phyloP scores from a whole-genome alignment of 768 basidiomycete genomes.

The Mycena vitilis region DNA sequence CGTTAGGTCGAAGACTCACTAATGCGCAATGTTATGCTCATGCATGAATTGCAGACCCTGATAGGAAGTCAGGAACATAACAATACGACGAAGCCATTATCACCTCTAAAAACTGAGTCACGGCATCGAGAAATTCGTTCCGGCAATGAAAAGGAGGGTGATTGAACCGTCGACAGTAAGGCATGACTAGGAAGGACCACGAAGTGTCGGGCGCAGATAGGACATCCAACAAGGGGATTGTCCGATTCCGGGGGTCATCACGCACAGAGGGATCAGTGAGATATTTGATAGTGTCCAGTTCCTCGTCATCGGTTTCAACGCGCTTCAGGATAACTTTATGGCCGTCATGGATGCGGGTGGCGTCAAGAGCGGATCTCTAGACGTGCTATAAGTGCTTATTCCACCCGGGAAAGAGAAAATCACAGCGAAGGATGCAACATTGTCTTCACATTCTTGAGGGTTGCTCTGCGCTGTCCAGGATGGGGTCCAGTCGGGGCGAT shows the following conservation, averaged over 20 bases:
- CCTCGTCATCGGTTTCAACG: background rate
- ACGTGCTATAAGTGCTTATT: too few species aligned
- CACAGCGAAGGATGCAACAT: background rate
- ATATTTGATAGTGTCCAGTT: background rate
- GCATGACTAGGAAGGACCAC: conserved; percentile 25
- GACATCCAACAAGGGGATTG: conserved; percentile 18
- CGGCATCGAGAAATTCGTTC: conserved; percentile 30
- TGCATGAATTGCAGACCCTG: conserved; percentile 34
- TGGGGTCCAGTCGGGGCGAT: conserved; percentile 29
- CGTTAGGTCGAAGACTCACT: conserved; percentile 6
- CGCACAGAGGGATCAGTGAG: background rate
- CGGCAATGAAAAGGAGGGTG: conserved; percentile 29
- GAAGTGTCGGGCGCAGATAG: conserved; percentile 1
- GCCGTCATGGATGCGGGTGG: conserved; percentile 21
- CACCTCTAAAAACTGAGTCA: conserved; percentile 30
- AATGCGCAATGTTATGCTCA: conserved; percentile 23
- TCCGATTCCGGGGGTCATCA: conserved; percentile 10
- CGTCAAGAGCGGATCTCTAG: too few species aligned
- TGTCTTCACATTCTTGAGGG: background rate
- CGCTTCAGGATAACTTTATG: conserved; percentile 23
- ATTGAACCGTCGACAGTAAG: conserved; percentile 24
- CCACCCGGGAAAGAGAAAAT: too few species aligned
- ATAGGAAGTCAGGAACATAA: background rate
- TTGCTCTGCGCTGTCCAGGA: background rate
- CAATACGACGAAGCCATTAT: background rate